Percentiles rank a stretch among this genome's conserved stretches.
Evolutionary conservation across 768 basidiomycete genomes (phyloP).

Genomic region (Neoboletus subvelutipes): DNA sequence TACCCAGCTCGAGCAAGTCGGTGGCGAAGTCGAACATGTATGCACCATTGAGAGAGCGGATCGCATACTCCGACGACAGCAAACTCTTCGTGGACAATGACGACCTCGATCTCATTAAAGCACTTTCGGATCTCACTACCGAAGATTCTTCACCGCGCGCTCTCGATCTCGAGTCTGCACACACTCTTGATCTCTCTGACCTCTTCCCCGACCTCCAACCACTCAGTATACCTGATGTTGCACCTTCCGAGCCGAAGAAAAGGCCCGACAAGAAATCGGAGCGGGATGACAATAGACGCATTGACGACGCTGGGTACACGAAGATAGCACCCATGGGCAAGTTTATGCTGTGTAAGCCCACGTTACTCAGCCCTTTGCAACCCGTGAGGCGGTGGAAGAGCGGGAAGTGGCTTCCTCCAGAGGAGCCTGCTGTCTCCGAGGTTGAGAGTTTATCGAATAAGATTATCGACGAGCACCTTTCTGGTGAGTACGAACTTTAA

Average conservation of each 20-base stretch:
- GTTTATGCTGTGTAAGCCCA: conserved; percentile 81
- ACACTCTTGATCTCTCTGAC: conserved; percentile 52
- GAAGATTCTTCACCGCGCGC: conserved; percentile 15
- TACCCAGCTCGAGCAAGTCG: conserved; percentile 34
- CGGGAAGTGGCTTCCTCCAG: conserved; percentile 62
- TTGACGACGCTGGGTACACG: conserved; percentile 76
- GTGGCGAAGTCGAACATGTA: conserved; percentile 46
- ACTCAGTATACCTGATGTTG: conserved; percentile 51
- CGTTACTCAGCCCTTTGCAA: conserved; percentile 79
- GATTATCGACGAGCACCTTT: conserved; percentile 48
- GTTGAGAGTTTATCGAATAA: conserved; percentile 38
- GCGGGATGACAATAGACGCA: conserved; percentile 67
- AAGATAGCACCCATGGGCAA: conserved; percentile 73
- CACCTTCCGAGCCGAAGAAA: conserved; percentile 40
- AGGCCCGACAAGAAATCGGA: conserved; percentile 56
- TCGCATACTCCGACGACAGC: conserved; percentile 45
- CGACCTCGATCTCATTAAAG: conserved; percentile 50
- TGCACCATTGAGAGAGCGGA: conserved; percentile 57
- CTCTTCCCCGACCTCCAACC: conserved; percentile 86
- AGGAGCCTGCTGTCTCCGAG: conserved; percentile 49
- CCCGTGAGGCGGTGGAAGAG: conserved; percentile 75
- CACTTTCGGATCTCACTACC: conserved; percentile 41
- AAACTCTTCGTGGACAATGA: conserved; percentile 56
- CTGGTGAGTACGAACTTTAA: conserved; percentile 40
- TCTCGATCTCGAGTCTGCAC: conserved; percentile 24